Evolutionary conservation across 2,329 filamentous ascomycete species (phyloP), one percentile per base, ranked within the genome.

Genomic region (Epichloe amarillans): DNA sequence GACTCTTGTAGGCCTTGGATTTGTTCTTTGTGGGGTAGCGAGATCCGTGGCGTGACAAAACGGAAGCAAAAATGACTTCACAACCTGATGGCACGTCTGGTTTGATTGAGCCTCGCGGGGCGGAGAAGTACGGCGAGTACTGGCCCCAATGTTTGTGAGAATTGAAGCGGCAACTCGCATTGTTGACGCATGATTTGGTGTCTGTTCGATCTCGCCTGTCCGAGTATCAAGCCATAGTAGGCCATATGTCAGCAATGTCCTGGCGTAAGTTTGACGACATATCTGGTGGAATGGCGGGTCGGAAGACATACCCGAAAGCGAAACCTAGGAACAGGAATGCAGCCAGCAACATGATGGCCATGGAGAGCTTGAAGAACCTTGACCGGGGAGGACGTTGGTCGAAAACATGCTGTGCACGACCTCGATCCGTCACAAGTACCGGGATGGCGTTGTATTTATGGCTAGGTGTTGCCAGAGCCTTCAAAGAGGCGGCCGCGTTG

Each of bases 21-120:
- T 90, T 94, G 56, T 71, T 70, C 11, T 69, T 61, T 0, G 89
- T 95, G 1, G 90, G 90, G 62, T 88, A 85, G 49, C 90, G 79
- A 38, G 87, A 86, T 46, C 89, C 90, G 63, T 96, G 90, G 2
- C 90, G 82, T 21, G 88, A 89, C 46, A 96, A 75, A 23, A 90
- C 72, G 60, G 90, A 85, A 1, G 77, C 90, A 66, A 95, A 91
- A 3, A 83, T 91, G 58, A 91, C 69, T 12, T 77, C 70, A 67
- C 90, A 96, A n/a, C 72, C 73, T 0, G 70, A 57, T 0, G 88
- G 89, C 1, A 84, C 69, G 7, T 72, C 70, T 6, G 73, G 58
- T 15, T 79, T 71, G 47, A 88, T 78, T 3, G 78, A 41, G 7
- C 39, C 71, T 1, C 84, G 88, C 6, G 82, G 76, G 0, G 90